A percentile compares a stretch with the other conserved stretches of the same genome.
Evolutionary conservation across 768 basidiomycete species (phyloP).

Genomic region (Russula sp.): DNA sequence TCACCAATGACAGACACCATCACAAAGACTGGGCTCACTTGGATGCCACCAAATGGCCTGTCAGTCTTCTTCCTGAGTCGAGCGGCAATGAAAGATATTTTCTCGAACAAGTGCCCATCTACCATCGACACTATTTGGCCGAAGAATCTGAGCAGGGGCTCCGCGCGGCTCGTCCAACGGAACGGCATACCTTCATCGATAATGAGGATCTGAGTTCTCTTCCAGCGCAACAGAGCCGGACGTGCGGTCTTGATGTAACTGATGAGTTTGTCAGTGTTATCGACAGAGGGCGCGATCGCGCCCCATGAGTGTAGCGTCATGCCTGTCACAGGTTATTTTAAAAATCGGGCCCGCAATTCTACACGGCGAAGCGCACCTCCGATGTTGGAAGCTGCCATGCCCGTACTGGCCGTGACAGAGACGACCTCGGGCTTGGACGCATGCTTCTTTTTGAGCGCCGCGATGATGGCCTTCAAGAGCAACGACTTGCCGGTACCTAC

Average conservation of each 20-base stretch:
- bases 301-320: slow-evolving; percentile 57
- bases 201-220: slow-evolving; percentile 47
- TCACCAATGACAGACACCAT: slow-evolving; percentile 27
- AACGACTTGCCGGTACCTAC: slow-evolving; percentile 63
- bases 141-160: not conserved
- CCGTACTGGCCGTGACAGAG: slow-evolving; percentile 53
- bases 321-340: slow-evolving; percentile 30
- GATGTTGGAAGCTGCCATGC: slow-evolving; percentile 65
- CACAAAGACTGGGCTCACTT: slow-evolving; percentile 33
- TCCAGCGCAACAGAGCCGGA: slow-evolving; percentile 52
- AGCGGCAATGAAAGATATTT: slow-evolving; percentile 44
- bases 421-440: slow-evolving; percentile 37
- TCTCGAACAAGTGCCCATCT: slow-evolving; percentile 54
- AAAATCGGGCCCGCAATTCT: slow-evolving; percentile 17
- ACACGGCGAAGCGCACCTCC: slow-evolving; percentile 35
- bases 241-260: slow-evolving; percentile 45
- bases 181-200: slow-evolving; percentile 49
- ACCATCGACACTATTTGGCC: slow-evolving; percentile 55
- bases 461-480: slow-evolving; percentile 50
- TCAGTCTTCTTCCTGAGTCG: slow-evolving; percentile 42
- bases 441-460: slow-evolving; percentile 41
- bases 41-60: slow-evolving; percentile 60
- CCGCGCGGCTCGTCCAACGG: too few relatives aligned
- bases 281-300: slow-evolving; percentile 47
- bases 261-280: slow-evolving; percentile 40